These are phyloP conservation scores for Penicillium sp. DNA, from an alignment of 2,329 filamentous ascomycete genomes.

Conservation along the genomic window DNA sequence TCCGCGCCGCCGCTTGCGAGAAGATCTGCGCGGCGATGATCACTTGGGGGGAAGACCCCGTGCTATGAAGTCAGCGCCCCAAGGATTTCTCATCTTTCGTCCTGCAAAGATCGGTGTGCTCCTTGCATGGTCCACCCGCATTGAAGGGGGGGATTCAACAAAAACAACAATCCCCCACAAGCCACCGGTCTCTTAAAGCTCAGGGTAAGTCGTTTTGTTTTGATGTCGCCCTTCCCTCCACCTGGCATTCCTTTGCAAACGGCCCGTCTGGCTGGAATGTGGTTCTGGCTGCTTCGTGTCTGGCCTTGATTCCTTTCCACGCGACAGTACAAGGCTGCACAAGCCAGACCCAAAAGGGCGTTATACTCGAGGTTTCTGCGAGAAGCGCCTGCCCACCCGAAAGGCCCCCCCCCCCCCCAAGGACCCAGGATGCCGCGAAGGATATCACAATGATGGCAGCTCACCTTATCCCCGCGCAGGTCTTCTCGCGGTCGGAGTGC, in stretches of 20 bases:
- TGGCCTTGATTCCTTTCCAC: too few relatives aligned
- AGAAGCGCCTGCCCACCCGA: too few relatives aligned
- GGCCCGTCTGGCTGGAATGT: too few relatives aligned
- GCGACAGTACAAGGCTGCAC: too few relatives aligned
- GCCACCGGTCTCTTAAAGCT: slow-evolving; percentile 1
- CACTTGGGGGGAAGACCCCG: slow-evolving; percentile 20
- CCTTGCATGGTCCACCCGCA: slow-evolving; percentile 17
- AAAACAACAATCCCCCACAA: slow-evolving; percentile 13
- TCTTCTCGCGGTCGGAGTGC: slow-evolving; percentile 26
- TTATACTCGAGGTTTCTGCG: too few relatives aligned
- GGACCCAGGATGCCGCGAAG: too few relatives aligned
- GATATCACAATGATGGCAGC: slow-evolving; percentile 29
- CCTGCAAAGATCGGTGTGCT: slow-evolving; percentile 24
- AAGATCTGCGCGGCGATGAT: slow-evolving; percentile 25
- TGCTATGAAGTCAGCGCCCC: slow-evolving; percentile 26
- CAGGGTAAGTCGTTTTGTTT: too few relatives aligned
- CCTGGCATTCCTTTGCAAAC: slow-evolving; percentile 1
- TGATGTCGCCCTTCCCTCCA: slow-evolving; percentile 7
- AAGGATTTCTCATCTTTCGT: slow-evolving; percentile 19
- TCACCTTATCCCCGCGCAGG: slow-evolving; percentile 31
- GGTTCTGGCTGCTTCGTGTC: too few relatives aligned
- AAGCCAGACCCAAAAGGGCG: too few relatives aligned
- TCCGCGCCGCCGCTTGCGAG: slow-evolving; percentile 8
- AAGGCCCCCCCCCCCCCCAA: too few relatives aligned
- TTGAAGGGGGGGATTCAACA: slow-evolving; percentile 13